Base-by-base conservation (phyloP, 257 asterid species). In the Thymus mandschuricus region DNA sequence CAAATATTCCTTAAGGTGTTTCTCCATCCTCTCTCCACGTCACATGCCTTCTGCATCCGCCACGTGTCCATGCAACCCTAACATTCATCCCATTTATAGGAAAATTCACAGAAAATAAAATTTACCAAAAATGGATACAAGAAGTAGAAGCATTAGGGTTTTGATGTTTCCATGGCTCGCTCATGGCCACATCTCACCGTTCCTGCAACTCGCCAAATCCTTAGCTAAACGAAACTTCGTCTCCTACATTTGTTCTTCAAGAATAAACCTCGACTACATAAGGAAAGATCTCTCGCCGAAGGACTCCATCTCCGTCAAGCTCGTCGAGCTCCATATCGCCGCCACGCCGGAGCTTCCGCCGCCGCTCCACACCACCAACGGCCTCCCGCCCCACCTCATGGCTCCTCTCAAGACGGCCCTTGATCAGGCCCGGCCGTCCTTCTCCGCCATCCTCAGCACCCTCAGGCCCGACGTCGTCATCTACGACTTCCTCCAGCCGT, bases 81-180 rank as follows among this genome's bases (percentile, higher is more conserved):
- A 38, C 41, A 38, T 38, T 52, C 31, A 0, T 52, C 21, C 11
- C 21, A 21, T 6, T 8, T 0, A 55, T 55, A 35, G 35, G 3
- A 29, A 55, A 8, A 9, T 28, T 28, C 3, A 55, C 35, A n/a
- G n/a, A 4, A 27, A 4, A 10, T 9, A 52, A 6, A 52, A 15
- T 1, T 0, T 0, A n/a, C 21, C 21, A 5, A n/a, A 10, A 41
- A 85, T 86, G 89, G 95, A 85, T 71, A 71, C 86, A 35, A 78
- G 84, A 46, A 71, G 35, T 43, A 82, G 74, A 70, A 84, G 88
- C 69, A 72, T 65, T 5, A 86, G 79, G 57, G 68, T 91, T 35
- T 11, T 89, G 4, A 84, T 89, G 92, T 63, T 89, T 6, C 96
- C 96, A 81, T 92, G 96, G 95, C 79, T 86, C 56, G 91, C 90